Evolutionary conservation across 345 rosid genomes (phyloP), one percentile per base, ranked within the genome.

Genomic region (Ailanthus altissimus): DNA sequence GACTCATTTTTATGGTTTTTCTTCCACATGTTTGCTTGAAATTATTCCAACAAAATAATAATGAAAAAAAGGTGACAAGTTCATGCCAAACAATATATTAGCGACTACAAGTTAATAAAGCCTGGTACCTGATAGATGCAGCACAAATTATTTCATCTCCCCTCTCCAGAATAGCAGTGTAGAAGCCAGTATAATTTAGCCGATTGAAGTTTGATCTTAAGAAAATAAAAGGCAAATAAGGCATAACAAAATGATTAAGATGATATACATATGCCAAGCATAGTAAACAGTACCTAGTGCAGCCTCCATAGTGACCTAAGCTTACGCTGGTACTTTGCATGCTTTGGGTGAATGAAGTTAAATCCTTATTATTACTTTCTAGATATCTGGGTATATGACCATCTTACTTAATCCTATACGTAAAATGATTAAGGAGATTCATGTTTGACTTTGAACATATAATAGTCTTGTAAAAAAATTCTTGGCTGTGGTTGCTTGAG

Each of bases 141-240:
- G 90, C 89, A 45, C 91, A 90, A 67, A 92, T 89, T 77, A 92
- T 89, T 80, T 94, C 97, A 49, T 94, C 97, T n/a, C 96, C 98
- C 80, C 91, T 92, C 84, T 94, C 98, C 78, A 94, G 80, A 71
- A 92, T 81, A 80, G 86, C 92, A 71, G 96, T 86, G 75, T 90
- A 92, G 82, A 94, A 94, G 57, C 98, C 93, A 76, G 85, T 68
- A 78, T 84, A 94, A 76, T 92, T 92, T 63, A 94, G 84, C 79
- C 98, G 79, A 71, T 88, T 89, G 81, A 92, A 92, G 87, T 94
- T 92, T 65, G 97, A 94, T 63, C 98, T 94, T 75, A 7, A 46
- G 38, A 77, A 67, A 65, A 75, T 64, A 62, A 72, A 64, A 23
- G 32, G 59, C 7, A 45, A 45, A 79, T 20, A 45, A 47, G 32